Evolutionary conservation across 2,329 filamentous ascomycete species (phyloP), one percentile per base, ranked within the genome.

Genomic region (Fusarium nisikadoi): DNA sequence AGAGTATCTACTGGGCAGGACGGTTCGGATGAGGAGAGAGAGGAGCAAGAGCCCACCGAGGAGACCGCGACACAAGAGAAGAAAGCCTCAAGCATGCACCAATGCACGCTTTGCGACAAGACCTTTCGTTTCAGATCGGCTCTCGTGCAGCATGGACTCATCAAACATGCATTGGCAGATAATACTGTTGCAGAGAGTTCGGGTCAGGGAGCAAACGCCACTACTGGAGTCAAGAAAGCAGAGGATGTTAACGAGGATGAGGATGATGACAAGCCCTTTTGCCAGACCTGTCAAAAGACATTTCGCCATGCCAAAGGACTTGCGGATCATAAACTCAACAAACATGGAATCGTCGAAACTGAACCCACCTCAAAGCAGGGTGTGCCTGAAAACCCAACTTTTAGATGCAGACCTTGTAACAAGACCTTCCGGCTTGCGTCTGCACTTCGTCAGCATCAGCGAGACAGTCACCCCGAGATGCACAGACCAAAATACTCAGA

Each of bases 391-490:
- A 52, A 36, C 2, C 33, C 33, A 52, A 27, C 31, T 8, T 52
- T 25, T 3, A 36, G 49, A 27, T 52, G 33, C 13, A 52, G 49
- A 11, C 19, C 33, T 6, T 52, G 49, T n/a, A 25, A 38, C 19
- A 52, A 52, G 19, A 36, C 49, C 33, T 52, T 52, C 23, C 23
- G 33, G 12, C 49, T 52, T 27, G 17, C 23, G 13, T 38, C 49
- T 20, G 31, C 49, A 20, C 49, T 52, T 52, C 49, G 33, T 27
- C 49, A 52, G 33, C 49, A 52, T 27, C 49, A 52, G 23, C 49
- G 49, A 9, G 49, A 38, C 7, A 52, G 33, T 1, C 33, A 52
- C 12, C 49, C 49, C 5, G 33, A 52, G n/a, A 50, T 50, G 47
- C 47, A 50, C 17, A 19, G 29, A 11, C n/a, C 29, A 6, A 33